phyloP scores from a whole-genome alignment of 371 early-diverging fungal genomes.

The Mortierella sp. region DNA sequence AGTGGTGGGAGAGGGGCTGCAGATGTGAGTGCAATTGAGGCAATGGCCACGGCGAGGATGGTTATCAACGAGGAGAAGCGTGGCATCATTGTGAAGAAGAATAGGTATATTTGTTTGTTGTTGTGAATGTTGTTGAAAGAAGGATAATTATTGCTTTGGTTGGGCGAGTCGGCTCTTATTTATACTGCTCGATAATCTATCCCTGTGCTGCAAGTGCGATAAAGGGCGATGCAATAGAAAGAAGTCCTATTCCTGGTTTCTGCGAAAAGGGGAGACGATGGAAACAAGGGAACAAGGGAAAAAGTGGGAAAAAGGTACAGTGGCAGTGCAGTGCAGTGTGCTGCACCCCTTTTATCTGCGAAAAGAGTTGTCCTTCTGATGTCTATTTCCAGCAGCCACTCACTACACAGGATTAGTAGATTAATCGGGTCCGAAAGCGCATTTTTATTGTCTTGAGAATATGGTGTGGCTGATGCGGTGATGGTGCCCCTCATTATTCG shows the following conservation, averaged over 20 bases:
- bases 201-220: not conserved
- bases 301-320: not conserved
- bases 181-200: not conserved
- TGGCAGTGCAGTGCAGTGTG: not conserved
- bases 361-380: not conserved
- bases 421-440: not conserved
- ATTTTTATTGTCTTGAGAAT: not conserved
- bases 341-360: not conserved
- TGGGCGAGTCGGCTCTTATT: not conserved
- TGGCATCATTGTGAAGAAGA: not conserved
- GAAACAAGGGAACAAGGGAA: not conserved
- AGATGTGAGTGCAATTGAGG: not conserved
- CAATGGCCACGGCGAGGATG: not conserved
- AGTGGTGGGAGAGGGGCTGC: not conserved
- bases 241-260: not conserved
- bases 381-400: not conserved
- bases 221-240: not conserved
- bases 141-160: not conserved
- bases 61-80: not conserved
- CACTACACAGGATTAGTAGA: not conserved
- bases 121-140: not conserved
- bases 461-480: not conserved
- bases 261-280: not conserved
- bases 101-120: not conserved
- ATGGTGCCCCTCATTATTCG: not conserved